Evolutionary conservation across 805 yeast species (phyloP).

Genomic region (Barnettozyma botsteinii): DNA sequence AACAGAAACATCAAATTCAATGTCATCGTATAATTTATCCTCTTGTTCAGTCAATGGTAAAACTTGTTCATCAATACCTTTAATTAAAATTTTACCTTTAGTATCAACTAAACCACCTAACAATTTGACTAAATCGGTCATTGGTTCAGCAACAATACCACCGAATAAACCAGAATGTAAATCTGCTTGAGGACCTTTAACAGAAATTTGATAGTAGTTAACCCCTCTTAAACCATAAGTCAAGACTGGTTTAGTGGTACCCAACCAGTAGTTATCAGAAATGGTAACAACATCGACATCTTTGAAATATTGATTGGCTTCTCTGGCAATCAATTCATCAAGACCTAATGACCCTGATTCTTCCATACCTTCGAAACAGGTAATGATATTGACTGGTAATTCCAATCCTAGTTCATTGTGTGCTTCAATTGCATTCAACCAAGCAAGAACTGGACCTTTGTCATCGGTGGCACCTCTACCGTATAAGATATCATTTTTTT

Average conservation of each 20-base stretch:
- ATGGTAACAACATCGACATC: slow-evolving; percentile 93
- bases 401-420: slow-evolving; percentile 80
- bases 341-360: slow-evolving; percentile 94
- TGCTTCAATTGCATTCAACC: slow-evolving; percentile 92
- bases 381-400: slow-evolving; percentile 86
- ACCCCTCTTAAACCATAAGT: slow-evolving; percentile 98
- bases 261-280: slow-evolving; percentile 97
- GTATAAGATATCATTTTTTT: slow-evolving; percentile 61
- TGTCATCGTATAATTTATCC: slow-evolving; percentile 69
- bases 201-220: slow-evolving; percentile 78
- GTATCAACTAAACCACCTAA: slow-evolving; percentile 73
- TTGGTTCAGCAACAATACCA: slow-evolving; percentile 95
- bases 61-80: slow-evolving; percentile 90
- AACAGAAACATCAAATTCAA: slow-evolving; percentile 80
- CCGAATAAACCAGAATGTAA: slow-evolving; percentile 97
- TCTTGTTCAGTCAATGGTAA: slow-evolving; percentile 87
- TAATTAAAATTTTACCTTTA: slow-evolving; percentile 77
- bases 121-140: slow-evolving; percentile 83
- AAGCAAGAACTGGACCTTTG: slow-evolving; percentile 96
- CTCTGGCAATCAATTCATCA: slow-evolving; percentile 73
- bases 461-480: slow-evolving; percentile 98
- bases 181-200: slow-evolving; percentile 94
- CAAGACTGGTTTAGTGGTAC: slow-evolving; percentile 92
- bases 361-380: slow-evolving; percentile 99
- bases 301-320: slow-evolving; percentile 76